phyloP scores from a whole-genome alignment of 2,329 filamentous ascomycete species.

The Botrytis hyacinthi region DNA sequence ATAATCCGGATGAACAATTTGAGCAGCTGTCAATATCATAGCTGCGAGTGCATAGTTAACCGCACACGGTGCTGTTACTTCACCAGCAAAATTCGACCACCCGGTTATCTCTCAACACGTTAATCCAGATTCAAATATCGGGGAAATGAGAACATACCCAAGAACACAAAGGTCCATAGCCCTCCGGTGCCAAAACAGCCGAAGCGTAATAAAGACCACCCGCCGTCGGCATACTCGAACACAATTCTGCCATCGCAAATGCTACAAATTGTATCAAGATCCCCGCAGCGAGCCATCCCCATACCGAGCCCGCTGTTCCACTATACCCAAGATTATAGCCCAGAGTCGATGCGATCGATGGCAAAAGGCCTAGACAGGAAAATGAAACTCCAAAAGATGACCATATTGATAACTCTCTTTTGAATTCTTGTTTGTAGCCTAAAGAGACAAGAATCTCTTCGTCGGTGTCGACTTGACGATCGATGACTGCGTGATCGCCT shows the following conservation, averaged over 20 bases:
- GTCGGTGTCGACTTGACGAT: conserved; percentile 22
- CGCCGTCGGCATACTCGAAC: conserved; percentile 61
- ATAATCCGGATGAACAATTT: conserved; percentile 40
- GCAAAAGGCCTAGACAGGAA: conserved; percentile 41
- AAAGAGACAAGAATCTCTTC: conserved; percentile 27
- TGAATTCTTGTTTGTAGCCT: conserved; percentile 39
- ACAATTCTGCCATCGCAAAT: conserved; percentile 60
- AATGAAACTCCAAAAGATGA: conserved; percentile 41
- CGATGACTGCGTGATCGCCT: conserved; percentile 21
- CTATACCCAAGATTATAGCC: conserved; percentile 40
- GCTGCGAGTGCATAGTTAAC: conserved; percentile 40
- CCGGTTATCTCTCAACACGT: conserved; percentile 20
- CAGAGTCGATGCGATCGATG: conserved; percentile 42
- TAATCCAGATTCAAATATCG: not conserved
- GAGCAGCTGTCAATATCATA: conserved; percentile 40
- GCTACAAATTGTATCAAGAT: conserved; percentile 62
- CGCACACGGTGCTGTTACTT: conserved; percentile 24
- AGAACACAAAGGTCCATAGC: conserved; percentile 25
- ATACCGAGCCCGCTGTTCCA: conserved; percentile 44
- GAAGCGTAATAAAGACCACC: conserved; percentile 64
- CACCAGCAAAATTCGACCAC: conserved; percentile 26
- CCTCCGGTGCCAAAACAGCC: conserved; percentile 40
- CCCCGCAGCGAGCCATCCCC: conserved; percentile 67
- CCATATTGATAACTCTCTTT: conserved; percentile 36
- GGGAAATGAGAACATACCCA: conserved; percentile 19